phyloP scores from a whole-genome alignment of 345 rosid species.

The Microthlaspi erraticum region DNA sequence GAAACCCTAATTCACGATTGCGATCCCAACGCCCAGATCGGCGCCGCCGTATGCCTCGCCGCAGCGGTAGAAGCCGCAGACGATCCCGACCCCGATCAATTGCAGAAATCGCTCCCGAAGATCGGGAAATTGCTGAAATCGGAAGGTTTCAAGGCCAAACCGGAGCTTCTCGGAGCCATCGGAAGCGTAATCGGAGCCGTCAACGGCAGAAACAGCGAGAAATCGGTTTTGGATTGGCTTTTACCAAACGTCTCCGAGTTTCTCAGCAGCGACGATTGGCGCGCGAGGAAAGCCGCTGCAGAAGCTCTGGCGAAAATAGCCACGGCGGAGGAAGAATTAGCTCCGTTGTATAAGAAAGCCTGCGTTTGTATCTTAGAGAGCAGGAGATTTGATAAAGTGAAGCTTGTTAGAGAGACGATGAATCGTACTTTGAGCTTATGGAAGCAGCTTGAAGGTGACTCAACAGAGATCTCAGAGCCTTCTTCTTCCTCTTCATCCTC shows the following conservation, averaged over 20 bases:
- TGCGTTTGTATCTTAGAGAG: conserved; percentile 60
- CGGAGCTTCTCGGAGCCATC: conserved; percentile 66
- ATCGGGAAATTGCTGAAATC: conserved; percentile 65
- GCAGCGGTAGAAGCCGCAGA: conserved; percentile 74
- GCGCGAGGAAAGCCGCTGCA: conserved; percentile 86
- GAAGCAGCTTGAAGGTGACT: conserved; percentile 65
- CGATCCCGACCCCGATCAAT: conserved; percentile 64
- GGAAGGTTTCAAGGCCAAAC: conserved; percentile 81
- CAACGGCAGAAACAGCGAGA: conserved; percentile 55
- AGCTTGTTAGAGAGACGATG: conserved; percentile 90
- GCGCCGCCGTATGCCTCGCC: conserved; percentile 80
- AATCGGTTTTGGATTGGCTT: conserved; percentile 64
- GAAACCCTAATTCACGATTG: conserved; percentile 71
- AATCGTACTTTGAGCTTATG: conserved; percentile 72
- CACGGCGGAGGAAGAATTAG: conserved; percentile 59
- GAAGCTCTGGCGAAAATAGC: conserved; percentile 81
- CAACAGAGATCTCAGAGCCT: conserved; percentile 50
- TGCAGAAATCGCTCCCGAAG: conserved; percentile 70
- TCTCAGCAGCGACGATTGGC: conserved; percentile 80
- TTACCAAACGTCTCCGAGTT: conserved; percentile 67
- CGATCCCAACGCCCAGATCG: conserved; percentile 74
- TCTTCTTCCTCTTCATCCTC: conserved; percentile 36
- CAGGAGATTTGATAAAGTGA: conserved; percentile 89
- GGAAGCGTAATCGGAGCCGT: conserved; percentile 68
- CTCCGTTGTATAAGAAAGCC: conserved; percentile 53